Evolutionary conservation across 225 moss, liverwort and hornwort species (phyloP), one percentile per base, ranked within the genome.

Genomic region (Bryum argenteum): DNA sequence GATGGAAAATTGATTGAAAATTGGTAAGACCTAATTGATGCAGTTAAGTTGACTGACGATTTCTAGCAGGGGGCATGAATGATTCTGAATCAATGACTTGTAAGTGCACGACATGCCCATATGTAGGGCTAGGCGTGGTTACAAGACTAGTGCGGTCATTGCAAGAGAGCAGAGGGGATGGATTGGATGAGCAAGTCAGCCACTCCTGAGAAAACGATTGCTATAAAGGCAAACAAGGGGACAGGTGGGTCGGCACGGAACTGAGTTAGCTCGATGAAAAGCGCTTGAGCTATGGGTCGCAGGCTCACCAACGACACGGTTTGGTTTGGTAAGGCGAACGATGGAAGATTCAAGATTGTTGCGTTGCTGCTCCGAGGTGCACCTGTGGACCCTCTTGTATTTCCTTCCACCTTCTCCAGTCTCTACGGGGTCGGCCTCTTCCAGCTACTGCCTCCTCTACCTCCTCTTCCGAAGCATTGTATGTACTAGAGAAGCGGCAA

Each of bases 31-130:
- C n/a, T n/a, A n/a, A n/a, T n/a, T n/a, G n/a, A n/a, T 5, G 14
- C 47, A 47, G 16, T 16, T 17, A 15, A 15, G 17, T 16, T 17
- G 17, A 17, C 48, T 48, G 48, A 48, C 48, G 48, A 48, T 48
- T 48, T 16, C 48, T 48, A 16, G 48, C 48, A 48, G 15, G 43
- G 44, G 15, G 45, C 45, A 48, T 33, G 28, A 55, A 55, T 48
- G 48, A 17, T 17, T 17, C 48, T 44, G 54, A 33, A 56, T 73
- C 73, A 73, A 64, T 73, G 64, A 55, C 19, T 43, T 63, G 72
- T 54, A 72, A 19, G 39, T 5, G 40, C 26, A 20, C 71, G 60
- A 42, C 70, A 48, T 37, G 51, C 17, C 54, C 52, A 43, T 62
- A 75, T 71, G 71, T 61, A 40, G 55, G 28, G 67, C 54, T 48